Evolutionary conservation across 1,284 basidiomycete genomes (phyloP).

Genomic region (Boletus semigastroideus): DNA sequence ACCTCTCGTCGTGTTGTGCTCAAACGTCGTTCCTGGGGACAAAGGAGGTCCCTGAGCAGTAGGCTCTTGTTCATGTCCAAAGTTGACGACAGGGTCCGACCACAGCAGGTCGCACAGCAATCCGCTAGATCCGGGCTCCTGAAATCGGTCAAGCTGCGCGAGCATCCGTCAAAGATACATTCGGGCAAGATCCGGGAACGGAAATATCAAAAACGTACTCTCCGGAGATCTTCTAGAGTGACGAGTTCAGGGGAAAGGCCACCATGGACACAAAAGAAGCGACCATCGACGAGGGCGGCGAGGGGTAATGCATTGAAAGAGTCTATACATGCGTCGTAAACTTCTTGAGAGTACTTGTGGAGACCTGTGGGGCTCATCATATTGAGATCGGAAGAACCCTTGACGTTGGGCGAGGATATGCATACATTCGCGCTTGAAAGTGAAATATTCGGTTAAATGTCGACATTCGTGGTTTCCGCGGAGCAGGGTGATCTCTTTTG

Average conservation of each 20-base stretch:
- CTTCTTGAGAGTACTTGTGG: slow-evolving; percentile 86
- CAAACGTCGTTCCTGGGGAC: slow-evolving; percentile 55
- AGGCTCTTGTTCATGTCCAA: slow-evolving; percentile 55
- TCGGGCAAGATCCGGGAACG: background rate
- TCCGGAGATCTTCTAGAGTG: slow-evolving; percentile 77
- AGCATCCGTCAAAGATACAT: slow-evolving; percentile 4
- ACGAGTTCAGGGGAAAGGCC: slow-evolving; percentile 90
- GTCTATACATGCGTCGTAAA: slow-evolving; percentile 90
- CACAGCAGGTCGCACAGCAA: slow-evolving; percentile 95
- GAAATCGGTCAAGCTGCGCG: slow-evolving; percentile 81
- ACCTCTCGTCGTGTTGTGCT: slow-evolving; percentile 89
- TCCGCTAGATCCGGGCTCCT: slow-evolving; percentile 92
- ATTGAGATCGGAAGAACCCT: slow-evolving; percentile 5
- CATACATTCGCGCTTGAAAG: slow-evolving; percentile 91
- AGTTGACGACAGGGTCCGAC: slow-evolving; percentile 89
- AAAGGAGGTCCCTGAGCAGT: slow-evolving; percentile 27
- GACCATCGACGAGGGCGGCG: slow-evolving; percentile 91
- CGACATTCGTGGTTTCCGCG: slow-evolving; percentile 98
- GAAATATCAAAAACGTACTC: slow-evolving; percentile 44
- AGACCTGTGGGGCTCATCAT: slow-evolving; percentile 53
- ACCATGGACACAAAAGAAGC: slow-evolving; percentile 98
- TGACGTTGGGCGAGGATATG: slow-evolving; percentile 4
- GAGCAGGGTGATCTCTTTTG: slow-evolving; percentile 85
- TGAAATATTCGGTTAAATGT: slow-evolving; percentile 96
- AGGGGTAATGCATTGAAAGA: slow-evolving; percentile 93